Evolutionary conservation across 2,329 filamentous ascomycete genomes (phyloP).

Genomic region (Corinectria fuckeliana): DNA sequence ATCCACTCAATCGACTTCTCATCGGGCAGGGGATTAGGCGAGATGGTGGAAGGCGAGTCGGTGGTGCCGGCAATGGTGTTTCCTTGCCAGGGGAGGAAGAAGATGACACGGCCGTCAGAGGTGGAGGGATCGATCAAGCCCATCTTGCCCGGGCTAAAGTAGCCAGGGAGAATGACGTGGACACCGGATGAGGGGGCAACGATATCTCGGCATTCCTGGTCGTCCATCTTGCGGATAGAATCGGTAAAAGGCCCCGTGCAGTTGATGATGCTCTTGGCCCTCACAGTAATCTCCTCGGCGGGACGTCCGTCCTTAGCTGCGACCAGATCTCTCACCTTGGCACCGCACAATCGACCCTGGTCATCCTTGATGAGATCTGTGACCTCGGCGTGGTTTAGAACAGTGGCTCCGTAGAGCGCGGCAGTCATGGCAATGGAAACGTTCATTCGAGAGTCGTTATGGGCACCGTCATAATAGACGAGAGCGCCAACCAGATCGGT

Average conservation of each 20-base stretch:
- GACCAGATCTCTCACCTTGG: conserved; percentile 74
- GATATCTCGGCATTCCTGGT: conserved; percentile 73
- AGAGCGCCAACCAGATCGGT: conserved; percentile 80
- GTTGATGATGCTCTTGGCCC: conserved; percentile 84
- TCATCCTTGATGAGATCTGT: conserved; percentile 77
- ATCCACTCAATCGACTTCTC: conserved; percentile 92
- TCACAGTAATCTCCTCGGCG: conserved; percentile 70
- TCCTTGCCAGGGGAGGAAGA: conserved; percentile 93
- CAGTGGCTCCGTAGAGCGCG: conserved; percentile 82
- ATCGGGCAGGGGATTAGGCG: conserved; percentile 75
- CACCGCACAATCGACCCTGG: conserved; percentile 75
- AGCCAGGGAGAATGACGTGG: conserved; percentile 85
- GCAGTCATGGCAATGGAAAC: conserved; percentile 88
- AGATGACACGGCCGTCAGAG: conserved; percentile 88
- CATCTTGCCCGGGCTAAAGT: conserved; percentile 86
- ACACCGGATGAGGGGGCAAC: conserved; percentile 86
- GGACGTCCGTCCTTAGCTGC: conserved; percentile 66
- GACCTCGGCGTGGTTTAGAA: conserved; percentile 85
- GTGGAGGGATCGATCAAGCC: conserved; percentile 86
- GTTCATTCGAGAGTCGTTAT: conserved; percentile 94
- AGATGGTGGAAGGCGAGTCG: conserved; percentile 77
- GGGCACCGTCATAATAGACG: conserved; percentile 90
- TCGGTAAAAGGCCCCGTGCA: conserved; percentile 90
- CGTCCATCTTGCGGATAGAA: conserved; percentile 84
- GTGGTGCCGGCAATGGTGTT: conserved; percentile 92